Evolutionary conservation across 2,329 filamentous ascomycete genomes (phyloP), one percentile per base, ranked within the genome.

Genomic region (Magnaporthales sp.): DNA sequence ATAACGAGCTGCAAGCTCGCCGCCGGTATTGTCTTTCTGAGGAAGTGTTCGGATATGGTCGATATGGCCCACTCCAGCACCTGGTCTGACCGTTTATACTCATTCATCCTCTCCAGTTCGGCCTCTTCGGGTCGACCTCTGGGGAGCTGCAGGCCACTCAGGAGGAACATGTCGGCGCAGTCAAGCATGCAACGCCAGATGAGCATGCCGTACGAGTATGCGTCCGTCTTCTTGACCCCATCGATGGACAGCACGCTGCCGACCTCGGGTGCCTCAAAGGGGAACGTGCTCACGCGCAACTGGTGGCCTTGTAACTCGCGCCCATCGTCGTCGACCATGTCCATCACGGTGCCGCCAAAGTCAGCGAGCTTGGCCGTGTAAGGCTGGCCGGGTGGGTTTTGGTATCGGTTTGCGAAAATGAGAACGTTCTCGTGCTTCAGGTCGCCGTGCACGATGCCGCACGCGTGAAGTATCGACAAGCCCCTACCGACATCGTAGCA

Each of bases 341-440:
- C 68, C 68, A 68, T 69, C 60, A 69, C 64, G 3, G 68, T 68
- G 46, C 68, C 68, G 54, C 68, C 68, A 65, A 69, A 69, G 60
- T 69, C 68, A 30, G 67, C 67, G 15, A 69, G 62, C 61, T 69
- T 69, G 6, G 68, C 68, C 8, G 67, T 69, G 64, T 66, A 69
- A 4, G 68, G 68, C 62, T 69, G 68, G 30, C 67, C 68, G 4
- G 62, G 58, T 4, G 64, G 66, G 8, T 46, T 65, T 5, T 63
- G 8, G 30, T 68, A 67, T 15, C 24, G 66, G 58, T 69, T 69
- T 10, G 68, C 63, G n/a, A 65, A 80, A n/a, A 69, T 63, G 3
- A 68, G 46, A 19, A 69, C 64, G 54, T 69, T 69, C 5, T 67
- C 67, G 8, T 62, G 65, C 62, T 69, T 68, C 9, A 69, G 26